A percentile compares a stretch with the other conserved stretches of the same genome.
Conservation (phyloP, 2,329 filamentous ascomycete genomes). For the Arachnopeziza araneosa region DNA sequence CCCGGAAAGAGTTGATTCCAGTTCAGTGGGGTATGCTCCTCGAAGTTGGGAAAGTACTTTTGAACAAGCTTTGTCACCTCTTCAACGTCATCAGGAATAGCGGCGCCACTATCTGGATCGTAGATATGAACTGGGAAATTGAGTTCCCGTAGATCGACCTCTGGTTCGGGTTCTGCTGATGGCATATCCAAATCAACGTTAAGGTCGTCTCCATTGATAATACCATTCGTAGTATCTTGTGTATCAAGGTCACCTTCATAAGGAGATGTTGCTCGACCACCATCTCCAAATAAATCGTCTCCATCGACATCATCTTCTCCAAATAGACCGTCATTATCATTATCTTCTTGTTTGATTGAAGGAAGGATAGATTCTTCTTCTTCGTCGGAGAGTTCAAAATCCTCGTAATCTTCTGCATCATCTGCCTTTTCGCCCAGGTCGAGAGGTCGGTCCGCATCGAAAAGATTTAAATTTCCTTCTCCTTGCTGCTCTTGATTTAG, state of each 20-base stretch:
- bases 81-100: conserved; percentile 64
- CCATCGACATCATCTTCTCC: conserved; percentile 54
- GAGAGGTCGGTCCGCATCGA: conserved; percentile 43
- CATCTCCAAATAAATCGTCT: conserved; percentile 66
- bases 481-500: conserved; percentile 8
- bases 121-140: conserved; percentile 39
- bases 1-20: conserved; percentile 81
- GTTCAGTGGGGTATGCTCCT: conserved; percentile 65
- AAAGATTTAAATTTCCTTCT: conserved; percentile 34
- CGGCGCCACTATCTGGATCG: conserved; percentile 47
- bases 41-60: conserved; percentile 76
- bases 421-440: conserved; percentile 77
- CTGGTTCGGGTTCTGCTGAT: conserved; percentile 10
- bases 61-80: conserved; percentile 71
- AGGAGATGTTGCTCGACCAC: conserved; percentile 30
- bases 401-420: conserved; percentile 84
- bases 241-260: conserved; percentile 23
- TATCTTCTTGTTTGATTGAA: conserved; percentile 16
- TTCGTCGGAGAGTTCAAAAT: conserved; percentile 85
- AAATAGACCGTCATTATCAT: conserved; percentile 29
- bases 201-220: conserved; percentile 1
- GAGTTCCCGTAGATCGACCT: conserved; percentile 32
- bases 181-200: conserved; percentile 14
- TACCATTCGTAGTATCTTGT: conserved; percentile 7
- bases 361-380: conserved; percentile 40